Conservation (phyloP, 192 early-diverging fungal species). For the Backusella liffmaniae region DNA sequence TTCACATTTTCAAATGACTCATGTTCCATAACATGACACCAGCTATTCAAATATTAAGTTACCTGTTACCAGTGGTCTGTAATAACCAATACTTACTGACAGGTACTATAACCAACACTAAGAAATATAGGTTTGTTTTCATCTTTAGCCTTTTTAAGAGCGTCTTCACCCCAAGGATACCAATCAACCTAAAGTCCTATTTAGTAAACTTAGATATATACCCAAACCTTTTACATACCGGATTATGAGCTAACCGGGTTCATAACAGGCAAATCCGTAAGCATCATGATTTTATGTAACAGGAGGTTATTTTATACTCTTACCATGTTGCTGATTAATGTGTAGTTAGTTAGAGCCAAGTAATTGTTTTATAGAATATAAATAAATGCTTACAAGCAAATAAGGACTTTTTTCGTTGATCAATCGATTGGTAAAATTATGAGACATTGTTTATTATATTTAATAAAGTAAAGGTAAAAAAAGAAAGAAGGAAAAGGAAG, state of each 20-base stretch:
- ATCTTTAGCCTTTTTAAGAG: constrained; percentile 50
- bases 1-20: constrained; percentile 60
- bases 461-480: neutral
- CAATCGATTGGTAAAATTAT: constrained; percentile 48
- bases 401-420: constrained; percentile 57
- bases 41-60: constrained; percentile 17
- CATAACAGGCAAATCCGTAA: neutral
- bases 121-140: constrained; percentile 63
- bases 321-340: constrained; percentile 40
- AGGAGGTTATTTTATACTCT: neutral
- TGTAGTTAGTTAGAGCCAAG: neutral
- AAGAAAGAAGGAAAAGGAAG: neutral
- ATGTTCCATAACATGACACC: constrained; percentile 70
- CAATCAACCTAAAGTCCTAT: constrained; percentile 48
- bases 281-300: neutral
- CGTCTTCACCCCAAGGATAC: constrained; percentile 68
- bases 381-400: constrained; percentile 42
- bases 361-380: neutral
- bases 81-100: constrained; percentile 43
- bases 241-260: constrained; percentile 41
- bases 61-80: neutral
- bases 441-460: constrained; percentile 16
- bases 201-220: neutral
- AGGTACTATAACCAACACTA: constrained; percentile 67
- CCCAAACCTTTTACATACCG: constrained; percentile 29